phyloP scores from a whole-genome alignment of 148 eudicot genomes.

The Fagopyrum esculentum region DNA sequence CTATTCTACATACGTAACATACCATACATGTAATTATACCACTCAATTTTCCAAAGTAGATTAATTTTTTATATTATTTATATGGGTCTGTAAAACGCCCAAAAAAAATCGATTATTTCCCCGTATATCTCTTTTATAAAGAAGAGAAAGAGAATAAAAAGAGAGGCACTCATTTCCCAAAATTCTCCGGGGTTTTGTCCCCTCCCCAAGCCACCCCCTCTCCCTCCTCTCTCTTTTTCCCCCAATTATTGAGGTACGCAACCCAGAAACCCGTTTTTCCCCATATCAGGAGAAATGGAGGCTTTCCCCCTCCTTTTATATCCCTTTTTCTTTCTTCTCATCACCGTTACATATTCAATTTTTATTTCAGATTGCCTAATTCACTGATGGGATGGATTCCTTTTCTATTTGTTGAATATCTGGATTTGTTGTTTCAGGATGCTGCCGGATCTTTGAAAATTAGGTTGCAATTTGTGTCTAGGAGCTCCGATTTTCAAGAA shows the following conservation, averaged over 20 bases:
- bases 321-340: neutral
- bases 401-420: neutral
- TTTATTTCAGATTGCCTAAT: slow-evolving; percentile 11
- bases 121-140: neutral
- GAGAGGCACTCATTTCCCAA: neutral
- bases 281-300: slow-evolving; percentile 6
- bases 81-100: too few species aligned
- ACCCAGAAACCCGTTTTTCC: slow-evolving; percentile 10
- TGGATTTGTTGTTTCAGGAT: slow-evolving; percentile 16
- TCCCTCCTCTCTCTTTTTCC: neutral
- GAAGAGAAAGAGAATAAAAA: neutral
- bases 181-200: slow-evolving; percentile 13
- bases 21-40: too few species aligned
- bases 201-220: neutral
- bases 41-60: too few species aligned
- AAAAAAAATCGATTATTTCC: too few species aligned
- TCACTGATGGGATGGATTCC: slow-evolving; percentile 2
- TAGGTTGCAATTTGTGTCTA: neutral
- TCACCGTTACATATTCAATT: neutral
- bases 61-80: too few species aligned
- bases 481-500: neutral
- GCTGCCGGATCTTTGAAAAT: slow-evolving; percentile 19
- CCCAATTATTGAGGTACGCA: slow-evolving; percentile 14
- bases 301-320: neutral
- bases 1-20: too few species aligned